These are phyloP conservation scores for Aspergillus neoniger DNA, from an alignment of 2,329 filamentous ascomycete genomes.

Conservation along the genomic window DNA sequence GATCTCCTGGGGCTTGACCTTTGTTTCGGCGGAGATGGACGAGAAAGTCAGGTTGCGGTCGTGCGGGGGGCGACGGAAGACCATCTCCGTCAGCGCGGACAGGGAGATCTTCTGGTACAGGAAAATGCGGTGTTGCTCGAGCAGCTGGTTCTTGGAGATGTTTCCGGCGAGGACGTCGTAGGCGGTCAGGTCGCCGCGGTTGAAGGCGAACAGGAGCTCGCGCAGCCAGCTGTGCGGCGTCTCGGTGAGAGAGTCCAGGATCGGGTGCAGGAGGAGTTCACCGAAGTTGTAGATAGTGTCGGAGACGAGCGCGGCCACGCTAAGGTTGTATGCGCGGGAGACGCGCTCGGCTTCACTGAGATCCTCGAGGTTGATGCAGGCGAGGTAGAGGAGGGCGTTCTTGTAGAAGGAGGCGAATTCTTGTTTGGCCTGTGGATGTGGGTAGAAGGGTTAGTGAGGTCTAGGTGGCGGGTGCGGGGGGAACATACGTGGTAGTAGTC, in stretches of 20 bases:
- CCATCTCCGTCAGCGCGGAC: conserved; percentile 90
- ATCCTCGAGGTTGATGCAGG: conserved; percentile 82
- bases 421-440: conserved; percentile 62
- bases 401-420: conserved; percentile 97
- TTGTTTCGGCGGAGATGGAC: conserved; percentile 87
- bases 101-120: conserved; percentile 97
- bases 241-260: conserved; percentile 79
- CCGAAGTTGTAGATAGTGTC: conserved; percentile 99
- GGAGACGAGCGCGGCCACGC: conserved; percentile 87
- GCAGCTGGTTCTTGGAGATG: conserved; percentile 75
- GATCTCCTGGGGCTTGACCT: conserved; percentile 86
- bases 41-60: conserved; percentile 91
- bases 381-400: conserved; percentile 95
- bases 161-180: conserved; percentile 83
- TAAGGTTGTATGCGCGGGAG: conserved; percentile 85
- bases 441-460: neutral
- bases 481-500: conserved; percentile 79
- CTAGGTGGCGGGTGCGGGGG: neutral
- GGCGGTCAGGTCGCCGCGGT: conserved; percentile 85
- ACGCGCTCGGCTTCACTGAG: conserved; percentile 74
- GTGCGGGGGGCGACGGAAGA: conserved; percentile 93
- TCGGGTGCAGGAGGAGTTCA: conserved; percentile 95
- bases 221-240: conserved; percentile 83
- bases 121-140: conserved; percentile 77
- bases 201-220: conserved; percentile 96